Percentiles rank a stretch among this genome's conserved stretches.
Evolutionary conservation across 2,329 filamentous ascomycete species (phyloP).

Genomic region (Penicillium sp.): DNA sequence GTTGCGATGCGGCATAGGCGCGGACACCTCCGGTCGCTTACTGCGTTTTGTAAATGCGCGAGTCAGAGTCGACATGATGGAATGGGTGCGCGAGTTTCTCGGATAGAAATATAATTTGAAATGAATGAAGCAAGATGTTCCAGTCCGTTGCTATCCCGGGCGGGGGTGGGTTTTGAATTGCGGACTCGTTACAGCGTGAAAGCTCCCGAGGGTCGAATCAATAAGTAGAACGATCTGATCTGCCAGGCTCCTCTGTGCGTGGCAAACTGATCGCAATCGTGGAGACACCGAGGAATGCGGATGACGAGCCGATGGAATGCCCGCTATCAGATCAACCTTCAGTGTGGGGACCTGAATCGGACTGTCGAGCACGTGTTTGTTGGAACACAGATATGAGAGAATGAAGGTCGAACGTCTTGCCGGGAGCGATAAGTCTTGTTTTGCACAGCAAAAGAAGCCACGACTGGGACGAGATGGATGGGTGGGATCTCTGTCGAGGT

Average conservation of each 20-base stretch:
- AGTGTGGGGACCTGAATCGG: not conserved
- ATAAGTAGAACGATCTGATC: constrained; percentile 5
- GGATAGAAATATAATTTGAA: no score
- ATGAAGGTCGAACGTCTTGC: constrained; percentile 17
- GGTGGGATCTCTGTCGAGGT: constrained; percentile 12
- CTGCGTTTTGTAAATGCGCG: constrained; percentile 46
- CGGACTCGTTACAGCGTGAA: no score
- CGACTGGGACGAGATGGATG: constrained; percentile 4
- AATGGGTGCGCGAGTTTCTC: no score
- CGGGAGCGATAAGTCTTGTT: constrained; percentile 2
- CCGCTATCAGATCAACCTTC: constrained; percentile 22
- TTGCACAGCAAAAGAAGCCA: constrained; percentile 27
- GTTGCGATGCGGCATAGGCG: constrained; percentile 37
- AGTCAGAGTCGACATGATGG: constrained; percentile 35
- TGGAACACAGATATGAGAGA: constrained; percentile 12
- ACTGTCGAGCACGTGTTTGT: constrained; percentile 4
- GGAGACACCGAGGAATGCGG: constrained; percentile 27
- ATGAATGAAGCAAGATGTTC: no score
- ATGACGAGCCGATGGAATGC: constrained; percentile 24
- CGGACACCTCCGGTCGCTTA: constrained; percentile 42
- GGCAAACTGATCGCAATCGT: constrained; percentile 23
- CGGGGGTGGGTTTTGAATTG: no score
- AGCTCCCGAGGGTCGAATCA: no score
- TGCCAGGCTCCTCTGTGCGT: constrained; percentile 19
- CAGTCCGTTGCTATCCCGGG: not conserved